Base-by-base conservation (phyloP, 169 alveolate genomes). In the Plasmodium vivax region DNA sequence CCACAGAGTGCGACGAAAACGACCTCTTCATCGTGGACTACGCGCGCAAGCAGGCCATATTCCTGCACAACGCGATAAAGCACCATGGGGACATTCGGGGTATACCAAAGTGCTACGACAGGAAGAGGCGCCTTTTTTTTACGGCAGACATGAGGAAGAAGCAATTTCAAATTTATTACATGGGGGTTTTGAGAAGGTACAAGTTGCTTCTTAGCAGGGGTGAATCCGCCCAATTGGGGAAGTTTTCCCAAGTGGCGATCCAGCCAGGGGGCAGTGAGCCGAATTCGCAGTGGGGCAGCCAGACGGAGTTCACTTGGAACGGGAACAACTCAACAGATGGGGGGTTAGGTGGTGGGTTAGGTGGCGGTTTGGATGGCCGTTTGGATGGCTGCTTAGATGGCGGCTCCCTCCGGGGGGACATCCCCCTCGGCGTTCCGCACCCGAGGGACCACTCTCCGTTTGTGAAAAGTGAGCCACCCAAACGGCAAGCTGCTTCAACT, bases 141-240 rank as follows among this genome's bases (percentile, higher is more conserved):
- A 87, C 93, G 16, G 54, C 47, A 36, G 80, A 79, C 36, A 54
- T 71, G 23, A 74, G 34, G 41, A 87, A 87, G 43, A 54, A 87
- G 23, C 85, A 51, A n/a, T 87, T 87, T 36, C 93, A 87, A 45
- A 54, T 74, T 87, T 87, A 51, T 77, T 87, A 87, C 68, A 47
- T 87, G 14, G 7, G 34, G 14, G 56, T 77, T 36, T 36, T 77
- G 54, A 7, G 81, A n/a, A 77, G 83, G 34, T 87, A 87, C 45
- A 87, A 87, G 68, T 23, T 56, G 32, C 9, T 87, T 19, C n/a
- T 56, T n/a, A 36, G 27, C 38, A 16, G 81, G 34, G 10, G 8
- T 51, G 36, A 56, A n/a, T 56, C 27, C 0, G 30, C n/a, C 72
- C 4, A 23, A 23, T 23, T 23, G 27, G 27, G 27, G 27, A 23